These are phyloP conservation scores for Hymenoscyphus occultus DNA, from an alignment of 2,329 filamentous ascomycete species.

Conservation along the genomic window DNA sequence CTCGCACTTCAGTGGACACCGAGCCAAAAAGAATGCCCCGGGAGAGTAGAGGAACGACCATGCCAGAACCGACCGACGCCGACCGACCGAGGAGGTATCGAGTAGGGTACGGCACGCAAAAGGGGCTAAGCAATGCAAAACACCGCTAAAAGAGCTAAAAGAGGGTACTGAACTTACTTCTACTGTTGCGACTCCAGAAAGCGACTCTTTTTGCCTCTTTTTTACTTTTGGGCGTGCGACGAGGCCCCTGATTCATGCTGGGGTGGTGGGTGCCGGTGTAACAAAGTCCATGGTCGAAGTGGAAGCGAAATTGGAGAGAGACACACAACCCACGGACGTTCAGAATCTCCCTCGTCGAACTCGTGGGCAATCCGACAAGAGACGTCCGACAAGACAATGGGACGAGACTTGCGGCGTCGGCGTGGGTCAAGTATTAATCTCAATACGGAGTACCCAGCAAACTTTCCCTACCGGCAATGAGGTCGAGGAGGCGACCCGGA, in stretches of 20 bases:
- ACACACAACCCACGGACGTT: conserved; percentile 12
- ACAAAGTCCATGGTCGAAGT: conserved; percentile 10
- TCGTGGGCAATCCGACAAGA: too few relatives aligned
- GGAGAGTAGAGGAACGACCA: conserved; percentile 8
- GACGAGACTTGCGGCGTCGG: background rate
- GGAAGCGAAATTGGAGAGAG: conserved; percentile 15
- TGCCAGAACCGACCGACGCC: background rate
- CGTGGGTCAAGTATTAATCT: background rate
- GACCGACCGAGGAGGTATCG: background rate
- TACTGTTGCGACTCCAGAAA: background rate
- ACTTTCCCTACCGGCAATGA: conserved; percentile 2
- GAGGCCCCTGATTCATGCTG: conserved; percentile 6
- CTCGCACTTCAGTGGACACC: conserved; percentile 3
- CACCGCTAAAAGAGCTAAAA: background rate
- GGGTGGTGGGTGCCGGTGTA: conserved; percentile 9
- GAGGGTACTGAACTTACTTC: background rate
- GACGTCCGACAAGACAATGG: background rate
- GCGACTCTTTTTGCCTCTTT: background rate
- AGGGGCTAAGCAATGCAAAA: background rate
- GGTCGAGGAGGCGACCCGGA: conserved; percentile 6
- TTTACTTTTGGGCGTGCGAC: background rate
- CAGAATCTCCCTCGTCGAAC: conserved; percentile 8
- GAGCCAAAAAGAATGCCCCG: background rate
- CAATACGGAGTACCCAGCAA: background rate
- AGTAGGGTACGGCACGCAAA: background rate